These are phyloP conservation scores for Penicillium canescens DNA, from an alignment of 495 filamentous ascomycete genomes.

Conservation along the genomic window DNA sequence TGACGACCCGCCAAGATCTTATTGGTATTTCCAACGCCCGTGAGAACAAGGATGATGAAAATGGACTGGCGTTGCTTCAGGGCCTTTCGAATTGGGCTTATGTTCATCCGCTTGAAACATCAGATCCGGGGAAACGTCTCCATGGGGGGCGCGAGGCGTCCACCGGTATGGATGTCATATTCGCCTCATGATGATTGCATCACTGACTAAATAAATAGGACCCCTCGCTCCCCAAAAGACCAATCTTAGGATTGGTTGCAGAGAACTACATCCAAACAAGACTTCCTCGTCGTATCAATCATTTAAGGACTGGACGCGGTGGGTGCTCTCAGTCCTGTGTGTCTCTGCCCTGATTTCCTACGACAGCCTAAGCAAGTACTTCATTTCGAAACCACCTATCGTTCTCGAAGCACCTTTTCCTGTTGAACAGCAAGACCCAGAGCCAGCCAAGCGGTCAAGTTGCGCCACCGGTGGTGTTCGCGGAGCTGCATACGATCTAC, in stretches of 20 bases:
- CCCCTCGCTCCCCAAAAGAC: constrained; percentile 19
- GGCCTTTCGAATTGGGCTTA: constrained; percentile 13
- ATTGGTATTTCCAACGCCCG: constrained; percentile 43
- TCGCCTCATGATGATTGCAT: background rate
- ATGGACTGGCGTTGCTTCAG: background rate
- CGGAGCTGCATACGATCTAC: constrained; percentile 50
- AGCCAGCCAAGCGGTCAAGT: constrained; percentile 18
- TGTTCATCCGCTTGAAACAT: constrained; percentile 1
- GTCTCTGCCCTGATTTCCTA: constrained; percentile 26
- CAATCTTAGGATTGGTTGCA: constrained; percentile 1
- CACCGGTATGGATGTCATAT: constrained; percentile 22
- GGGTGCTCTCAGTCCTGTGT: constrained; percentile 31
- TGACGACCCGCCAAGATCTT: constrained; percentile 59
- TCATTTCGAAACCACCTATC: constrained; percentile 1
- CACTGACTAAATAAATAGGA: constrained; percentile 15
- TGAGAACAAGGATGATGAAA: constrained; percentile 15
- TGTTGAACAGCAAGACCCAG: background rate
- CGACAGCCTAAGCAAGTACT: constrained; percentile 11
- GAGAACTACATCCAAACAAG: background rate
- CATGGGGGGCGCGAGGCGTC: constrained; percentile 17
- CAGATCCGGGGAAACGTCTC: constrained; percentile 8
- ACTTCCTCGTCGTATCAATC: constrained; percentile 14
- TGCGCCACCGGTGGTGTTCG: constrained; percentile 29
- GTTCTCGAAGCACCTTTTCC: constrained; percentile 2
- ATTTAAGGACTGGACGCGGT: constrained; percentile 24